These are phyloP conservation scores for Nowakowskiella sp. DNA, from an alignment of 192 early-diverging fungal genomes.

Conservation along the genomic window DNA sequence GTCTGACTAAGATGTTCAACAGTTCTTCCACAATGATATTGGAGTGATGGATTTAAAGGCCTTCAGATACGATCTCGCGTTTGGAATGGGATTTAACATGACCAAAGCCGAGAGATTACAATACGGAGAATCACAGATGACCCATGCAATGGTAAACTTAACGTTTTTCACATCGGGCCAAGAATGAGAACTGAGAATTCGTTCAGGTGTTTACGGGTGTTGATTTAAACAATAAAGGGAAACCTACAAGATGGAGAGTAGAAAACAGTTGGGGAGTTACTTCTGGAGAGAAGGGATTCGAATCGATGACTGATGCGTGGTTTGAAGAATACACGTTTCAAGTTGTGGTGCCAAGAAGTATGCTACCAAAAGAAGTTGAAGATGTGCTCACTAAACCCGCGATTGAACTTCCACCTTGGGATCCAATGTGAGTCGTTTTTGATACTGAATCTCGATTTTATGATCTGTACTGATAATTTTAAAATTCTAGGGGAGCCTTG, in stretches of 20 bases:
- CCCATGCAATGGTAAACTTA: background rate
- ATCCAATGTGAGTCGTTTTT: constrained; percentile 1
- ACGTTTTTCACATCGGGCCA: background rate
- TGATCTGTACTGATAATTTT: too few species aligned
- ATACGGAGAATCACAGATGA: background rate
- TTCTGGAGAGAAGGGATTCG: background rate
- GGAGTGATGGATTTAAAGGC: background rate
- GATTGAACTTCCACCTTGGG: background rate
- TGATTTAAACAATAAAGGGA: too few species aligned
- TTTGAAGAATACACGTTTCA: background rate
- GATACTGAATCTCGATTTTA: too few species aligned
- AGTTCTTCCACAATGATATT: background rate
- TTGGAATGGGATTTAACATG: background rate
- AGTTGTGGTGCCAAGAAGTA: background rate
- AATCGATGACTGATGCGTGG: background rate
- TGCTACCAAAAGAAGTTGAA: background rate
- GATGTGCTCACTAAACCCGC: background rate
- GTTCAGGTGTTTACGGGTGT: too few species aligned
- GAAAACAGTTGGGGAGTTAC: background rate
- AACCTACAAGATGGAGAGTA: too few species aligned
- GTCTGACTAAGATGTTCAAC: too few species aligned
- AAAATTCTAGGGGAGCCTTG: too few species aligned
- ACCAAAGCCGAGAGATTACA: background rate
- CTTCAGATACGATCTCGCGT: background rate
- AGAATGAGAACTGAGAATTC: too few species aligned